Conservation (phyloP, 2,329 filamentous ascomycete species). For the Diaporthe vexans region DNA sequence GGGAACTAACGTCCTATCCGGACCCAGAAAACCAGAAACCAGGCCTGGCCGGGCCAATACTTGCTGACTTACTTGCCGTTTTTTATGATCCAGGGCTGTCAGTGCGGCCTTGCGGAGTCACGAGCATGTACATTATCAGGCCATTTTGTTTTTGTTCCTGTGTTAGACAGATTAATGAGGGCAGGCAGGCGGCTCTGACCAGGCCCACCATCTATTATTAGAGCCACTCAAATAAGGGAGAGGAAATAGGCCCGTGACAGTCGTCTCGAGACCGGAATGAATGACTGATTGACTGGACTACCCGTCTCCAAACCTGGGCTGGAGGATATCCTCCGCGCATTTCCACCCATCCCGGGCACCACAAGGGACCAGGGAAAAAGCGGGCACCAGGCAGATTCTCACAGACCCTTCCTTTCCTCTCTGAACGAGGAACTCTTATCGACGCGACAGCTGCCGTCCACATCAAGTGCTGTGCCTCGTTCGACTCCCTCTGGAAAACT, state of each 20-base stretch:
- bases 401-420: slow-evolving; percentile 9
- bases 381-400: slow-evolving; percentile 2
- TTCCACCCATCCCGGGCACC: not conserved
- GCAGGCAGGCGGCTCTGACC: not conserved
- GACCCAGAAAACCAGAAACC: too few relatives aligned
- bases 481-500: not conserved
- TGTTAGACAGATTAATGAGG: not conserved
- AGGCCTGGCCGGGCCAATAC: too few relatives aligned
- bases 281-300: not conserved
- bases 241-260: not conserved
- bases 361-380: not conserved
- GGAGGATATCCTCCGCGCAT: not conserved
- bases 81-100: not conserved
- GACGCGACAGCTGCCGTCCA: slow-evolving; percentile 6
- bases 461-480: not conserved
- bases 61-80: too few relatives aligned
- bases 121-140: not conserved
- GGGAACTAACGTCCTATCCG: too few relatives aligned
- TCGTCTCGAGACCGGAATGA: not conserved
- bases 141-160: not conserved
- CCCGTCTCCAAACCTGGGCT: not conserved
- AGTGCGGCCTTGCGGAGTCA: slow-evolving; percentile 1
- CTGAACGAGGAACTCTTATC: not conserved
- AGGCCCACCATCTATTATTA: slow-evolving; percentile 13
- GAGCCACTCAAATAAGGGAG: not conserved